phyloP scores from a whole-genome alignment of 2,329 filamentous ascomycete genomes.

The Fusarium goolgardi region DNA sequence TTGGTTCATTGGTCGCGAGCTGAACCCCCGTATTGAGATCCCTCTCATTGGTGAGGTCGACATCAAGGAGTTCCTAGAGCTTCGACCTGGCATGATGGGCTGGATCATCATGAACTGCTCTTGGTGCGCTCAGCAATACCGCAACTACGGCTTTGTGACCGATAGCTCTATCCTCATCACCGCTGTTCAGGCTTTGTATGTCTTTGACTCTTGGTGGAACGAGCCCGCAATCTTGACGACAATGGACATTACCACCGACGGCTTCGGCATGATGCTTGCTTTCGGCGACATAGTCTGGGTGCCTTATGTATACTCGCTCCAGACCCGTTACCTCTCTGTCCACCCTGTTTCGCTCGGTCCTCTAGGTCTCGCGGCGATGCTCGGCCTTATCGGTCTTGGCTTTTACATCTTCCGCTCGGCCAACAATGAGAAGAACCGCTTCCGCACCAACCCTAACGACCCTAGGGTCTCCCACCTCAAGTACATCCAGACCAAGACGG shows the following conservation, averaged over 20 bases:
- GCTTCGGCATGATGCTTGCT: conserved; percentile 93
- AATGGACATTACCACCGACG: conserved; percentile 93
- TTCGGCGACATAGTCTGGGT: conserved; percentile 96
- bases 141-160: conserved; percentile 82
- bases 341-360: conserved; percentile 84
- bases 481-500: conserved; percentile 85
- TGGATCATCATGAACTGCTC: conserved; percentile 89
- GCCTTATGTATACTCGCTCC: conserved; percentile 87
- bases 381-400: conserved; percentile 75
- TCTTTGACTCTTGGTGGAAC: conserved; percentile 86
- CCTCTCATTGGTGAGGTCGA: conserved; percentile 87
- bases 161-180: conserved; percentile 88
- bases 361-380: conserved; percentile 71
- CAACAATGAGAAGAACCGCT: conserved; percentile 95
- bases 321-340: conserved; percentile 84
- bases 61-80: conserved; percentile 89
- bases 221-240: conserved; percentile 91
- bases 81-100: conserved; percentile 90
- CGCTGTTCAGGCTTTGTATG: conserved; percentile 81
- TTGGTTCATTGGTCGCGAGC: conserved; percentile 95
- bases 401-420: conserved; percentile 93
- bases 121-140: conserved; percentile 89
- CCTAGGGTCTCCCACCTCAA: conserved; percentile 81
- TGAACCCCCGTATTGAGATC: conserved; percentile 86
- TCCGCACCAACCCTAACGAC: conserved; percentile 87